Percentiles rank a stretch among this genome's conserved stretches.
phyloP scores from a whole-genome alignment of 1,139 yeast species.

The Candida smagusa region DNA sequence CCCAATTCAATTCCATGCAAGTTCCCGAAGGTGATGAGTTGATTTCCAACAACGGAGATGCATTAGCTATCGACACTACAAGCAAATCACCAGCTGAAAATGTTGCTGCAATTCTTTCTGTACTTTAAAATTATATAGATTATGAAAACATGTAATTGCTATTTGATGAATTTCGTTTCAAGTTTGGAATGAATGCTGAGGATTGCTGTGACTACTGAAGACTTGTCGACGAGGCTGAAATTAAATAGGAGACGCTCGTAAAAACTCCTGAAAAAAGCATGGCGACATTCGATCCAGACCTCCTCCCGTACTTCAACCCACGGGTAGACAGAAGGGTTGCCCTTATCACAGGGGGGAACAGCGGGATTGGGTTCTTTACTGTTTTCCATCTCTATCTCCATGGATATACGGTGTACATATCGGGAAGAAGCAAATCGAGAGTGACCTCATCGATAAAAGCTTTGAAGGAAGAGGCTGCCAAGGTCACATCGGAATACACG shows the following conservation, averaged over 20 bases:
- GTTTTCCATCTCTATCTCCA: constrained; percentile 41
- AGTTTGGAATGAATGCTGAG: no score
- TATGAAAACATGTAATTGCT: no score
- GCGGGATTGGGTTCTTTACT: constrained; percentile 45
- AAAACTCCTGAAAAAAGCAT: background rate
- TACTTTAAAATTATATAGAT: no score
- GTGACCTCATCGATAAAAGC: constrained; percentile 35
- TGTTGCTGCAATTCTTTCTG: constrained; percentile 12
- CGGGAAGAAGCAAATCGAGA: constrained; percentile 38
- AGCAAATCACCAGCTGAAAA: constrained; percentile 38
- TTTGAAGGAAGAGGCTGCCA: constrained; percentile 19
- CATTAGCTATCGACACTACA: constrained; percentile 37
- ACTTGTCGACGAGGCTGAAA: no score
- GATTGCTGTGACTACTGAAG: no score
- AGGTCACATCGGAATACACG: constrained; percentile 7
- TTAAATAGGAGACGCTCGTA: no score
- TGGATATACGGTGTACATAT: constrained; percentile 41
- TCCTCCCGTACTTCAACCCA: constrained; percentile 35
- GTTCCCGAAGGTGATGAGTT: constrained; percentile 52
- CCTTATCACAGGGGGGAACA: constrained; percentile 44
- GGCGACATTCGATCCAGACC: constrained; percentile 18
- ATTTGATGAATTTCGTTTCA: no score
- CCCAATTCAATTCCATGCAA: constrained; percentile 74
- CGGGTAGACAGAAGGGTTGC: constrained; percentile 34
- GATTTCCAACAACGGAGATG: constrained; percentile 35